Conservation (phyloP, 108 stramenopile genomes). For the Chaetoceros tenuissimus region DNA sequence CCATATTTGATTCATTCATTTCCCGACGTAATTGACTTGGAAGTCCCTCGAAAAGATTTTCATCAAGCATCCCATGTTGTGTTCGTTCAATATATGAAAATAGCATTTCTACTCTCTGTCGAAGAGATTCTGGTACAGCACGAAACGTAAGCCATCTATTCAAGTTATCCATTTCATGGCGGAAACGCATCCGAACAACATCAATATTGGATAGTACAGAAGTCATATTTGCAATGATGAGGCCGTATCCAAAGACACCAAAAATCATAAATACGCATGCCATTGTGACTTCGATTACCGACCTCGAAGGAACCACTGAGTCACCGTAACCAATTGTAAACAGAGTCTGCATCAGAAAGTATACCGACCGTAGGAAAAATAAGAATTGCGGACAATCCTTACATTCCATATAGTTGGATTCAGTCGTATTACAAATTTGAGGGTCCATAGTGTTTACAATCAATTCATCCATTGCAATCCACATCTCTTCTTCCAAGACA, state of each 20-base stretch:
- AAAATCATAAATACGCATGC: slow-evolving; percentile 30
- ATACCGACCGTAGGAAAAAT: slow-evolving; percentile 26
- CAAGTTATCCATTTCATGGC: slow-evolving; percentile 40
- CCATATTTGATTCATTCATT: slow-evolving; percentile 14
- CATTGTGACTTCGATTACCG: slow-evolving; percentile 26
- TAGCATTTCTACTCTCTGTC: slow-evolving; percentile 18
- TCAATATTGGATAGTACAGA: slow-evolving; percentile 45
- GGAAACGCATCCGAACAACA: slow-evolving; percentile 36
- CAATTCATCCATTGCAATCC: slow-evolving; percentile 20
- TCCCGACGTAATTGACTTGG: slow-evolving; percentile 18
- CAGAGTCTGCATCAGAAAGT: slow-evolving; percentile 45
- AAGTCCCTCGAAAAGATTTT: slow-evolving; percentile 26
- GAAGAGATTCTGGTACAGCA: slow-evolving; percentile 20
- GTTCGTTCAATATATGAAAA: slow-evolving; percentile 33
- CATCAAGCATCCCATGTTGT: slow-evolving; percentile 40
- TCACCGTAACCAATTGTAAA: slow-evolving; percentile 58
- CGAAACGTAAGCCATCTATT: slow-evolving; percentile 24
- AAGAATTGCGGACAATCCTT: slow-evolving; percentile 28
- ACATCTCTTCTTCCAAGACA: slow-evolving; percentile 18
- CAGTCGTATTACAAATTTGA: slow-evolving; percentile 7
- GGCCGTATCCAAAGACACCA: slow-evolving; percentile 32
- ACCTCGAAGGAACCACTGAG: slow-evolving; percentile 31
- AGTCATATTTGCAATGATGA: slow-evolving; percentile 53
- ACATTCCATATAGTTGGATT: slow-evolving; percentile 10
- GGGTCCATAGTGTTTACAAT: slow-evolving; percentile 32